These are phyloP conservation scores for Apophysomyces elegans DNA, from an alignment of 371 early-diverging fungal species.

Conservation along the genomic window DNA sequence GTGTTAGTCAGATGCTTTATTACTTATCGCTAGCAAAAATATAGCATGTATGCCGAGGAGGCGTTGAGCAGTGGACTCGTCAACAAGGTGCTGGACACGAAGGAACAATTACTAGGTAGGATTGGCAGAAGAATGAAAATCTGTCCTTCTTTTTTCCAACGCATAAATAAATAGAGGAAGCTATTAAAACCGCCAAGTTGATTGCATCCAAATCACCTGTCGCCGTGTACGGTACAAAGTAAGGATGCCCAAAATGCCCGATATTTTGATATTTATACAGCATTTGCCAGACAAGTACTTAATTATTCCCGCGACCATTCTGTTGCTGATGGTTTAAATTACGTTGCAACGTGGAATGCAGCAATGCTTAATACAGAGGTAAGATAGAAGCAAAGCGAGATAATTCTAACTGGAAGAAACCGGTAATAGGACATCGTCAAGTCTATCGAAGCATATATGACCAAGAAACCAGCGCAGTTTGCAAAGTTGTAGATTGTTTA, in stretches of 20 bases:
- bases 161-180: slow-evolving; percentile 46
- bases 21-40: background rate
- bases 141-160: background rate
- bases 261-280: background rate
- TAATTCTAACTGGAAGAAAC: too few relatives aligned
- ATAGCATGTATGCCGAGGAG: slow-evolving; percentile 73
- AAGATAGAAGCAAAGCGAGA: slow-evolving; percentile 14
- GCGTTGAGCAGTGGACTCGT: slow-evolving; percentile 85
- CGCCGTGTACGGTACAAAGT: slow-evolving; percentile 89
- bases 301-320: slow-evolving; percentile 92
- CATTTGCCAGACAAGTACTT: slow-evolving; percentile 65
- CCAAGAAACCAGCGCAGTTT: slow-evolving; percentile 61
- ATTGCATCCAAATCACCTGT: slow-evolving; percentile 94
- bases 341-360: slow-evolving; percentile 89
- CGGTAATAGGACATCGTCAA: slow-evolving; percentile 55
- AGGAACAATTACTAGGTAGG: slow-evolving; percentile 56
- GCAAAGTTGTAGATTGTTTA: slow-evolving; percentile 56
- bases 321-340: slow-evolving; percentile 86
- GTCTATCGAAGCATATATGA: slow-evolving; percentile 59
- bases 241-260: slow-evolving; percentile 17
- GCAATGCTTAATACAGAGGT: slow-evolving; percentile 80
- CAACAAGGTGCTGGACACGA: slow-evolving; percentile 63
- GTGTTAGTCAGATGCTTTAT: background rate
- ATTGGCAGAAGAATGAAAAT: background rate
- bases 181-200: slow-evolving; percentile 68